Evolutionary conservation across 2,329 filamentous ascomycete genomes (phyloP).

Genomic region (Pseudopithomyces maydicus): DNA sequence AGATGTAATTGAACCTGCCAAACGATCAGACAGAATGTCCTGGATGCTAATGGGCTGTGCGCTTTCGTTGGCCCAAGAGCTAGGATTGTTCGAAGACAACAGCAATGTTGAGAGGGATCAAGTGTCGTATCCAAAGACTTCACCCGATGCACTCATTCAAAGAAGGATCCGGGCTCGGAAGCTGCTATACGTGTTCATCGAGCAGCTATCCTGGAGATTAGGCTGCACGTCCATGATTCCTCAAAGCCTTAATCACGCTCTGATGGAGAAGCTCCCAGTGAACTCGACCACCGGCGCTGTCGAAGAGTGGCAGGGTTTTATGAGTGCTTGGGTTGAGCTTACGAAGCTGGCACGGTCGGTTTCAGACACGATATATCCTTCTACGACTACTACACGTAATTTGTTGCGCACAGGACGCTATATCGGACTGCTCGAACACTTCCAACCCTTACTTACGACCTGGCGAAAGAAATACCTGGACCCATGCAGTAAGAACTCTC

Average conservation of each 20-base stretch:
- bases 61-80: conserved; percentile 57
- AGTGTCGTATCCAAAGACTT: conserved; percentile 39
- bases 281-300: conserved; percentile 43
- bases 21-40: conserved; percentile 62
- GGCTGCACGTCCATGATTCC: conserved; percentile 59
- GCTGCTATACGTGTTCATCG: conserved; percentile 53
- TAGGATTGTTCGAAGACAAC: conserved; percentile 56
- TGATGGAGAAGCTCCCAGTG: conserved; percentile 48
- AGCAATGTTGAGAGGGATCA: conserved; percentile 43
- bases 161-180: conserved; percentile 42
- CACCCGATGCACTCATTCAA: conserved; percentile 34
- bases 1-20: conserved; percentile 60
- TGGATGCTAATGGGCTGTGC: conserved; percentile 64
- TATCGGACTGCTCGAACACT: conserved; percentile 55
- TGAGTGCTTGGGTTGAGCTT: conserved; percentile 56
- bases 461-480: conserved; percentile 49
- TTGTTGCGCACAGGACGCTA: conserved; percentile 56
- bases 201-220: conserved; percentile 58
- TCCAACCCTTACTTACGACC: conserved; percentile 47
- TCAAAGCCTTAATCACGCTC: conserved; percentile 47
- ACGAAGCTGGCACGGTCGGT: conserved; percentile 56
- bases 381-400: conserved; percentile 46
- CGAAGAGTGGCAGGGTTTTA: conserved; percentile 57
- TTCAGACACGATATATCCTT: conserved; percentile 59
- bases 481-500: conserved; percentile 36